Conservation (phyloP, 176 grass and related monocot genomes). For the Aegilops umbellulata region DNA sequence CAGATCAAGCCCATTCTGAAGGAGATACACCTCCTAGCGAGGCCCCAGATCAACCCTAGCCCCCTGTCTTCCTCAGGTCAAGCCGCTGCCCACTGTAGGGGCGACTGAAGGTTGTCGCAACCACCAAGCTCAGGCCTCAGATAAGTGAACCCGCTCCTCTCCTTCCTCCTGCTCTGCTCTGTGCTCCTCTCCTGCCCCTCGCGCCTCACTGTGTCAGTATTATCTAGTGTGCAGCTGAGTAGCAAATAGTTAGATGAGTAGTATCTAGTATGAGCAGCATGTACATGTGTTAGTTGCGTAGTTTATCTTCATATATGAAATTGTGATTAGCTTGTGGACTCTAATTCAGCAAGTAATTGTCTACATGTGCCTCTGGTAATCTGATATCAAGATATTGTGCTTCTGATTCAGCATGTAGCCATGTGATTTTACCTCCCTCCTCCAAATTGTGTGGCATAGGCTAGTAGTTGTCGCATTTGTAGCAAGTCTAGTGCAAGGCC, state of each 20-base stretch:
- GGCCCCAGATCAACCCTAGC: neutral
- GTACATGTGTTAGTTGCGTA: neutral
- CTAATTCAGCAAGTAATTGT: neutral
- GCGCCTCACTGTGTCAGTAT: neutral
- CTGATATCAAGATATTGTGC: neutral
- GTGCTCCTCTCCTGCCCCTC: neutral
- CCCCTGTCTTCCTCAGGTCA: neutral
- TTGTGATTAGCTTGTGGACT: neutral
- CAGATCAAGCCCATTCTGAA: neutral
- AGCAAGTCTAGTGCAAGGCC: neutral
- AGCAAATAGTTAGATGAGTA: neutral
- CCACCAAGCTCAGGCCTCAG: neutral
- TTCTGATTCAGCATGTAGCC: slow-evolving; percentile 14
- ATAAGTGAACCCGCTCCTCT: neutral
- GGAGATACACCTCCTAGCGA: neutral
- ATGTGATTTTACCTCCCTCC: neutral
- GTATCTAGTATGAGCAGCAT: neutral
- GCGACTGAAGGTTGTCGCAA: neutral
- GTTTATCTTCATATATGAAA: slow-evolving; percentile 2
- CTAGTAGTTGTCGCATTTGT: neutral
- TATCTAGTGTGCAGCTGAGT: neutral
- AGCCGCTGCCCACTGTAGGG: neutral
- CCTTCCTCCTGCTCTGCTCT: neutral
- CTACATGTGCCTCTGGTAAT: neutral
- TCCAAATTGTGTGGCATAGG: neutral